phyloP scores from a whole-genome alignment of 176 grass and related monocot genomes.

The Saccharum spontaneum region DNA sequence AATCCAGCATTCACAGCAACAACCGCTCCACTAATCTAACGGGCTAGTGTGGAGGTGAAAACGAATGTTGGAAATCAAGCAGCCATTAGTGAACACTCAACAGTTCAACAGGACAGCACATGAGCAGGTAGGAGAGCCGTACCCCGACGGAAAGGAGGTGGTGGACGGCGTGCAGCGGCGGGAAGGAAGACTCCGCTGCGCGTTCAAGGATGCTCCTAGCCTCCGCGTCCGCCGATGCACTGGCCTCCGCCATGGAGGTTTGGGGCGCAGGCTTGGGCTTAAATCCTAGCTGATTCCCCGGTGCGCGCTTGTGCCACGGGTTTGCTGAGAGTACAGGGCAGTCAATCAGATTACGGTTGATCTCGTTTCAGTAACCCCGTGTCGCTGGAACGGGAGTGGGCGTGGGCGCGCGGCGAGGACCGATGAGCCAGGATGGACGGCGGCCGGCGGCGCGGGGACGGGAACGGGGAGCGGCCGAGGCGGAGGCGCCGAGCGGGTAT shows the following conservation, averaged over 20 bases:
- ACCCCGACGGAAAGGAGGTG: constrained; percentile 73
- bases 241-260: constrained; percentile 19
- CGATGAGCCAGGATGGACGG: not conserved
- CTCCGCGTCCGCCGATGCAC: constrained; percentile 26
- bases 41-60: not conserved
- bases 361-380: not conserved
- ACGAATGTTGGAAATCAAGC: not conserved
- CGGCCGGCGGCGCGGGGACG: constrained; percentile 26
- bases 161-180: constrained; percentile 49
- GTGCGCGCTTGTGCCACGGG: not conserved
- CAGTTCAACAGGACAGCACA: not conserved
- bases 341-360: not conserved
- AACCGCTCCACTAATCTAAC: not conserved
- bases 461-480: not conserved
- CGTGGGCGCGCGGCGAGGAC: not conserved
- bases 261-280: not conserved
- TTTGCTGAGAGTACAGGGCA: not conserved
- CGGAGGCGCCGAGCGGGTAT: not conserved
- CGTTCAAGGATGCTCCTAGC: constrained; percentile 32
- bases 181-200: constrained; percentile 42
- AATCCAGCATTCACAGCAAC: not conserved
- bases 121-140: constrained; percentile 10
- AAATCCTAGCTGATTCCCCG: constrained; percentile 30
- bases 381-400: not conserved
- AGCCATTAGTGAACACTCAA: not conserved